Evolutionary conservation across 129 eudicot genomes (phyloP), one percentile per base, ranked within the genome.

Genomic region (Oenanthe sinensis): DNA sequence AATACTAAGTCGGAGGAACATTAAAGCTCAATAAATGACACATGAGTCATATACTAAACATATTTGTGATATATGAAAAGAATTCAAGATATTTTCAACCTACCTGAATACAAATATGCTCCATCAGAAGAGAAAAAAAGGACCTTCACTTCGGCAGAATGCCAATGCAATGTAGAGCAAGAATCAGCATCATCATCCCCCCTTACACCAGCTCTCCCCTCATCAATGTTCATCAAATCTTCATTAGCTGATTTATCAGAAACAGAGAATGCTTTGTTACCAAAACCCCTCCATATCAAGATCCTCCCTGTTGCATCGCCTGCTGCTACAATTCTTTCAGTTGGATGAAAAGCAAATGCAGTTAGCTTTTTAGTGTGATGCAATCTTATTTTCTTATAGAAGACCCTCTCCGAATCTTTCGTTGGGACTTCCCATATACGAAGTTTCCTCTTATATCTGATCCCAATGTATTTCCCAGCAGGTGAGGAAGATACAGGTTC

Each of bases 151-250:
- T 95, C 90, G 48, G 93, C 82, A 77, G 98, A 90, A 80, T 95
- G 98, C 98, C 98, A 95, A 82, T 95, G 98, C 94, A 91, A 91
- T n/a, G 97, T 92, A 40, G 97, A 83, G 78, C 97, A 90, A 68
- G 96, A 90, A 75, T 91, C 97, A 39, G 97, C 94, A 87, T 95
- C 98, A 55, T 89, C 94, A 48, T 85, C 77, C 71, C 82, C 91
- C 84, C 90, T 90, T 71, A 90, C 96, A 58, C 98, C 98, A 72
- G 96, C 91, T 80, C 86, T 88, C 36, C 89, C 97, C 73, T 90
- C 98, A 8, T 76, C 87, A 81, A 87, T 78, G 58, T 82, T 82
- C 62, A 50, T 58, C 33, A 62, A n/a, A 55, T 65, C 80, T 80
- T 85, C 88, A 54, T 74, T 84, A 24, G 43, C 20, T 42, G 70